Evolutionary conservation across 2,329 filamentous ascomycete species (phyloP).

Genomic region (Curvularia hawaiiensis): DNA sequence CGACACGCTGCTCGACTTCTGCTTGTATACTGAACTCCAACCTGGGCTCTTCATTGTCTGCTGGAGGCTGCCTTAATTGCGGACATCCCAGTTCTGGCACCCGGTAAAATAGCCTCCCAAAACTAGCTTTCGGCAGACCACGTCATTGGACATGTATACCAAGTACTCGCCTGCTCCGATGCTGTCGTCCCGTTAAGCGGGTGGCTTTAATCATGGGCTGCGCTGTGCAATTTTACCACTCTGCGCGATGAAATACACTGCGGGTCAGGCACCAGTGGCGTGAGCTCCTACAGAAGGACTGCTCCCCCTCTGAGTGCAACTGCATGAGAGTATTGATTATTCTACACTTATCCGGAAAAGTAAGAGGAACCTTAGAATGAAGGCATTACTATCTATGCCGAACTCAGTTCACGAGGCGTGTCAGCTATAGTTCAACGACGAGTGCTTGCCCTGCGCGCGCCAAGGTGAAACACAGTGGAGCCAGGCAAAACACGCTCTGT

Average conservation of each 20-base stretch:
- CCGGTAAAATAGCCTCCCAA: not conserved
- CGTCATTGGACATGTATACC: not conserved
- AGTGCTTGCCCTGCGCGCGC: conserved; percentile 9
- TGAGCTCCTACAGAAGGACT: not conserved
- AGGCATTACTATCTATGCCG: not conserved
- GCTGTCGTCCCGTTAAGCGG: not conserved
- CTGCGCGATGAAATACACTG: conserved; percentile 7
- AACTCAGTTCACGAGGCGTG: not conserved
- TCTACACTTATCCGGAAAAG: not conserved
- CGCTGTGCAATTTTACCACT: conserved; percentile 16
- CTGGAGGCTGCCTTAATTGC: not conserved
- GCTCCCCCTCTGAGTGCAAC: not conserved
- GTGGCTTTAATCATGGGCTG: conserved; percentile 10
- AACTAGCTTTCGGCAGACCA: not conserved
- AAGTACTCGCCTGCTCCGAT: not conserved
- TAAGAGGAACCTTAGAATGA: not conserved
- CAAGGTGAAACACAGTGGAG: conserved; percentile 28
- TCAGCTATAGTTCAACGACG: not conserved
- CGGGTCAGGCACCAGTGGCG: conserved; percentile 1
- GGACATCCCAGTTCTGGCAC: not conserved
- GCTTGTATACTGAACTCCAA: not conserved
- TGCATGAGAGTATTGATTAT: not conserved
- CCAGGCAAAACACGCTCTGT: conserved; percentile 28
- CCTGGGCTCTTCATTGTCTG: too few relatives aligned
- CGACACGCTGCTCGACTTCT: not conserved